phyloP scores from a whole-genome alignment of 2,329 filamentous ascomycete species.

The Calonectria pteridis region DNA sequence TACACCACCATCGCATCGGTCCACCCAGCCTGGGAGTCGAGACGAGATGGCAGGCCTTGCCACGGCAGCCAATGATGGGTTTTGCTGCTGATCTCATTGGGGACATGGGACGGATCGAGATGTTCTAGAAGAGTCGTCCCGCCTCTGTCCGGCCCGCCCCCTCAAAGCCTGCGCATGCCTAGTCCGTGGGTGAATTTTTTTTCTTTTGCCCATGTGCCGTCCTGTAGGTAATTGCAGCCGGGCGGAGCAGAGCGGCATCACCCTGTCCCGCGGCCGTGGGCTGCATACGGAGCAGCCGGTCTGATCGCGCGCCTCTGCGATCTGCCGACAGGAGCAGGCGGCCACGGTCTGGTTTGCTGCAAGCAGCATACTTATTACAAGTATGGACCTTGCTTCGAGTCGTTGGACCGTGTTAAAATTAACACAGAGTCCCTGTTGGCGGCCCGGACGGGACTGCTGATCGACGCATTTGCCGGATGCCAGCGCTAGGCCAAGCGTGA shows the following conservation, averaged over 20 bases:
- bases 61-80: constrained; percentile 8
- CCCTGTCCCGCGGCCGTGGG: neutral
- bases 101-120: constrained; percentile 36
- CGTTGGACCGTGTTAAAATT: constrained; percentile 15
- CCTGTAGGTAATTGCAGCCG: constrained; percentile 10
- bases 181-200: constrained; percentile 7
- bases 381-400: constrained; percentile 9
- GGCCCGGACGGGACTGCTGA: constrained; percentile 44
- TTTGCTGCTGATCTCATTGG: constrained; percentile 28
- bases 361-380: neutral
- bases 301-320: constrained; percentile 1
- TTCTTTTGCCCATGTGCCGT: constrained; percentile 4
- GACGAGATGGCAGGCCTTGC: constrained; percentile 8
- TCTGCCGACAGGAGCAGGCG: neutral
- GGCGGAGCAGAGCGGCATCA: neutral
- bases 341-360: neutral
- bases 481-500: constrained; percentile 36
- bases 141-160: constrained; percentile 36
- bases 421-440: constrained; percentile 33
- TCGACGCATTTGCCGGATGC: constrained; percentile 37
- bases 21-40: neutral
- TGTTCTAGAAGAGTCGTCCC: constrained; percentile 44
- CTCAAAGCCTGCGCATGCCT: neutral
- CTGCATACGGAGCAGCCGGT: neutral
- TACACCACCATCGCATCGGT: constrained; percentile 3